Percentiles rank a stretch among this genome's conserved stretches.
phyloP scores from a whole-genome alignment of 805 yeast genomes.

The Candida silvicultrix region DNA sequence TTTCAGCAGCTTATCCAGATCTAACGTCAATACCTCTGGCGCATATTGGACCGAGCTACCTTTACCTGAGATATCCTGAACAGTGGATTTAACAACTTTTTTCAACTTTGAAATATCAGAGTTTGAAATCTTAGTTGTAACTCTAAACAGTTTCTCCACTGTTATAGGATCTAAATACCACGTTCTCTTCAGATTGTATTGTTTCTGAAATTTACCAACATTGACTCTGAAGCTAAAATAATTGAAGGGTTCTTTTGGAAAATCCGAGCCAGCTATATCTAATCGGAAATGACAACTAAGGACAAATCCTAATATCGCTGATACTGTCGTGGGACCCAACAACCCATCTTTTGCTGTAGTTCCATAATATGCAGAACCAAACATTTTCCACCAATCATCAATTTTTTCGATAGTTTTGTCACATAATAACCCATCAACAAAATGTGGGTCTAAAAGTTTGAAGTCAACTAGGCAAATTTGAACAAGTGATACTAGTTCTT shows the following conservation, averaged over 20 bases:
- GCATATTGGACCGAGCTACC: conserved; percentile 28
- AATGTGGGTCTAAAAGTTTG: conserved; percentile 57
- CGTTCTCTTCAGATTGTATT: conserved; percentile 44
- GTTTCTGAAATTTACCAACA: conserved; percentile 74
- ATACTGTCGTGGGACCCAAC: conserved; percentile 61
- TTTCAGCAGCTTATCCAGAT: conserved; percentile 25
- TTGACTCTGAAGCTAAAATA: conserved; percentile 61
- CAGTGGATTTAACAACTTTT: conserved; percentile 65
- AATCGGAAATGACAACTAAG: conserved; percentile 60
- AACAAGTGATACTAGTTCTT: conserved; percentile 63
- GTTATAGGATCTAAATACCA: conserved; percentile 55
- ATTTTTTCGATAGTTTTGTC: conserved; percentile 69
- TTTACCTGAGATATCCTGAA: conserved; percentile 53
- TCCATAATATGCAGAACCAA: conserved; percentile 46
- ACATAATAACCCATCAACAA: conserved; percentile 84
- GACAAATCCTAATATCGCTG: conserved; percentile 76
- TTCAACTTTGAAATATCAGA: conserved; percentile 46
- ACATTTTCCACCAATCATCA: conserved; percentile 72
- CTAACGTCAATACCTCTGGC: conserved; percentile 32
- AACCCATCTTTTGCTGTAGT: conserved; percentile 41
- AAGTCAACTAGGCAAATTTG: conserved; percentile 79
- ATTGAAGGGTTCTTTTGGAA: conserved; percentile 84
- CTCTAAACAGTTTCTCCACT: conserved; percentile 37
- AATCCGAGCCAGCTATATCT: conserved; percentile 50
- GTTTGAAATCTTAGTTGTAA: conserved; percentile 37